phyloP scores from a whole-genome alignment of 768 basidiomycete genomes.

The Xanthoconium stramineum region DNA sequence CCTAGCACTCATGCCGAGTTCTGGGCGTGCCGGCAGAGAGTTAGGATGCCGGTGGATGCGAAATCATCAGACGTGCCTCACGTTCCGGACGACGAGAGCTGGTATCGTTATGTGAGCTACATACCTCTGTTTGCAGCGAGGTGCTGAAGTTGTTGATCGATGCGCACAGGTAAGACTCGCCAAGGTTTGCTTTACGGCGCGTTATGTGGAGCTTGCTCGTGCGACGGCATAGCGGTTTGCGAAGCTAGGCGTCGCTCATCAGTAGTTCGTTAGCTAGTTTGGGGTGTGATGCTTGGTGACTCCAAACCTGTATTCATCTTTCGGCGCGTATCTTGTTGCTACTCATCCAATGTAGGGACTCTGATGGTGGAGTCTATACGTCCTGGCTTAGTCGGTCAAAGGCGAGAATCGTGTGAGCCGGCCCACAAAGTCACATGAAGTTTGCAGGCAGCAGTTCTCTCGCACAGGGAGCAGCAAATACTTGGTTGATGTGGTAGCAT shows the following conservation, averaged over 20 bases:
- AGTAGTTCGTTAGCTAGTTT: too few relatives aligned
- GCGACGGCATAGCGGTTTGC: not conserved
- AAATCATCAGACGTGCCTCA: constrained; percentile 32
- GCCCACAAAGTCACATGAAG: too few relatives aligned
- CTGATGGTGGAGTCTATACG: too few relatives aligned
- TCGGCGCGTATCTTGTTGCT: too few relatives aligned
- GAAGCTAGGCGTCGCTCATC: not conserved
- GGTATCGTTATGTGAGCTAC: constrained; percentile 34
- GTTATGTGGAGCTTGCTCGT: constrained; percentile 20
- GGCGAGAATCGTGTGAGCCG: too few relatives aligned
- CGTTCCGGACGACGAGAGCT: constrained; percentile 33
- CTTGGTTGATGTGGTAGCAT: not conserved
- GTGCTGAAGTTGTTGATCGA: not conserved
- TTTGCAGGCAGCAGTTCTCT: too few relatives aligned
- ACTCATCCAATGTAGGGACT: too few relatives aligned
- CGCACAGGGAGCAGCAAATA: not conserved
- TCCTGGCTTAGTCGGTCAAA: too few relatives aligned
- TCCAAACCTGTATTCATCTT: too few relatives aligned
- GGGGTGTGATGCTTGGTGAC: not conserved
- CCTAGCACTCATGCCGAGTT: not conserved
- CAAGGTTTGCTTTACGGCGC: constrained; percentile 16
- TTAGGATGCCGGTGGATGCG: constrained; percentile 28
- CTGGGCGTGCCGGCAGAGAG: constrained; percentile 3
- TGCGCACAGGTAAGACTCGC: constrained; percentile 12
- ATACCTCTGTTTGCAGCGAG: not conserved